These are phyloP conservation scores for Hordeum marinum DNA, from an alignment of 176 grass and related monocot genomes.

Conservation along the genomic window DNA sequence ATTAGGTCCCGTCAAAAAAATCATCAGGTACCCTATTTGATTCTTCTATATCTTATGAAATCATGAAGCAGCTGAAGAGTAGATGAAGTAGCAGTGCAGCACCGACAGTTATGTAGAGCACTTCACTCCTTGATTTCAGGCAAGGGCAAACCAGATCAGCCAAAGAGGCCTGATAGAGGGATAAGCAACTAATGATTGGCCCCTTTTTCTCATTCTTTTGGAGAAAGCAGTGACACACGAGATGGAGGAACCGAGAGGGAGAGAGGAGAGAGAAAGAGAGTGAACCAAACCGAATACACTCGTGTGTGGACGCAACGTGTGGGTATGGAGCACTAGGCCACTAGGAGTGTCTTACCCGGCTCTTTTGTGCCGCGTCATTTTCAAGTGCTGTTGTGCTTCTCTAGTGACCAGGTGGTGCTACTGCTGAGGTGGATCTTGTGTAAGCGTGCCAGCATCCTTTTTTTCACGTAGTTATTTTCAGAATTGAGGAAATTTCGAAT, in stretches of 20 bases:
- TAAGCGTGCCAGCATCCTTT: conserved; percentile 51
- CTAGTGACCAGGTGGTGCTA: neutral
- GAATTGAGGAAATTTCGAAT: neutral
- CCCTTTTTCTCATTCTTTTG: conserved; percentile 15
- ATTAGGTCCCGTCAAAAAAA: no score
- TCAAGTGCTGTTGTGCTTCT: conserved; percentile 2
- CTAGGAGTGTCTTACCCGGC: neutral
- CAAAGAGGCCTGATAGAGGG: neutral
- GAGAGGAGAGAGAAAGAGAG: no score
- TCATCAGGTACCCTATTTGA: neutral
- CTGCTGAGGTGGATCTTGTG: conserved; percentile 31
- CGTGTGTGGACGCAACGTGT: neutral
- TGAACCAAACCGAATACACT: neutral
- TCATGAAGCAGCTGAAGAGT: neutral
- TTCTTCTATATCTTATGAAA: neutral
- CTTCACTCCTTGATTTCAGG: conserved; percentile 9
- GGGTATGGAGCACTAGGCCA: conserved; percentile 9
- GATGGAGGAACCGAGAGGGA: neutral
- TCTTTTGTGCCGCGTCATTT: conserved; percentile 22
- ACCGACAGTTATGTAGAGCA: neutral
- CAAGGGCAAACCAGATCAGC: conserved; percentile 11
- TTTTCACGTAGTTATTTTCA: neutral
- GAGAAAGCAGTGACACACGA: neutral
- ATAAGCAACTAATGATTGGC: conserved; percentile 39
- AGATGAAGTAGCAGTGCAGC: neutral